Evolutionary conservation across 352 stramenopile species (phyloP).

Genomic region (Pythium chondricola): DNA sequence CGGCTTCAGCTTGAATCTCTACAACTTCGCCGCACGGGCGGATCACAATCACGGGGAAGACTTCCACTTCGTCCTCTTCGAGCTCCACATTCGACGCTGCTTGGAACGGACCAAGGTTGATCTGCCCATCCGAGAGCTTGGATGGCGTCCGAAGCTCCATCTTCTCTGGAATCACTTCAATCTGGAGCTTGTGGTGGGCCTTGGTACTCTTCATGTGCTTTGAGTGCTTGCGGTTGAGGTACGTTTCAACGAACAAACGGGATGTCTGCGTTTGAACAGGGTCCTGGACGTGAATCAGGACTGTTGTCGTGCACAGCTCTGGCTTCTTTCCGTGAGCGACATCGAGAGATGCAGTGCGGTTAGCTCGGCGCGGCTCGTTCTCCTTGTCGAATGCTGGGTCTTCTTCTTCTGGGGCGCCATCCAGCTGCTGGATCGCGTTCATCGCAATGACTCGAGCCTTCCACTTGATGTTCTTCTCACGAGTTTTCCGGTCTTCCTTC

Average conservation of each 20-base stretch:
- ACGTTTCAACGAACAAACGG: conserved; percentile 12
- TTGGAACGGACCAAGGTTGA: conserved; percentile 34
- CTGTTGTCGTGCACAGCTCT: conserved; percentile 10
- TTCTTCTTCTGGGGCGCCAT: conserved; percentile 5
- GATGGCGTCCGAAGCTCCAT: conserved; percentile 30
- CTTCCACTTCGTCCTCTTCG: conserved; percentile 52
- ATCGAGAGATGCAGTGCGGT: background rate
- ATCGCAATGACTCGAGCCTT: conserved; percentile 53
- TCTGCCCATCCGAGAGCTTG: conserved; percentile 14
- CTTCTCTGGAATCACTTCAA: conserved; percentile 34
- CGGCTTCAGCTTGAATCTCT: conserved; percentile 8
- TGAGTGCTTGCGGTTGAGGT: background rate
- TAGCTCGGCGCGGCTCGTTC: conserved; percentile 14
- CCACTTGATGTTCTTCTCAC: conserved; percentile 29
- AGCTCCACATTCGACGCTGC: conserved; percentile 42
- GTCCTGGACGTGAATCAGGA: conserved; percentile 28
- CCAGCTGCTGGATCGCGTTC: conserved; percentile 37
- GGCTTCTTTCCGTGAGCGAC: background rate
- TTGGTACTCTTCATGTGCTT: background rate
- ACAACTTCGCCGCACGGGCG: conserved; percentile 31
- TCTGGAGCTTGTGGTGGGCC: conserved; percentile 11
- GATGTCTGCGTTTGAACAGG: conserved; percentile 28
- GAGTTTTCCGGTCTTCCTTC: conserved; percentile 13
- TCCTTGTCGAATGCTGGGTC: conserved; percentile 7
- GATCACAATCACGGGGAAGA: conserved; percentile 57